Conservation (phyloP, 2,329 filamentous ascomycete genomes). For the Diaporthe helianthi region DNA sequence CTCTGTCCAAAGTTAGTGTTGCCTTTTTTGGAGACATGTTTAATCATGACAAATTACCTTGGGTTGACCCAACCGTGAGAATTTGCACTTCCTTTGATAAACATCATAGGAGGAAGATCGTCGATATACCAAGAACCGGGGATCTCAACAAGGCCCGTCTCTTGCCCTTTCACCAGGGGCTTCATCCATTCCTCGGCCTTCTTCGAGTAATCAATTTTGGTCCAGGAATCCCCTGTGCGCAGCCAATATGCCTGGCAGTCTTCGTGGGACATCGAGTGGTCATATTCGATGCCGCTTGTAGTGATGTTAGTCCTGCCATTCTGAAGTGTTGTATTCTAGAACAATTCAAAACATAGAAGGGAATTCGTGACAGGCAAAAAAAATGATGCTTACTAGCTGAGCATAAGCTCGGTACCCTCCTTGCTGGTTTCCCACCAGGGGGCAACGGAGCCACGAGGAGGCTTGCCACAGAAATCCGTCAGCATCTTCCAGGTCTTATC, state of each 20-base stretch:
- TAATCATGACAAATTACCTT: slow-evolving; percentile 44
- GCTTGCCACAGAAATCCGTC: slow-evolving; percentile 75
- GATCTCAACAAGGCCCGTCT: slow-evolving; percentile 72
- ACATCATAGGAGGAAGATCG: slow-evolving; percentile 74
- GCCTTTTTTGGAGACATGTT: slow-evolving; percentile 29
- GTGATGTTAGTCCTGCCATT: no score
- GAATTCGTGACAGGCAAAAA: no score
- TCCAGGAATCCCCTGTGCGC: slow-evolving; percentile 69
- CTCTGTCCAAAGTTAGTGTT: slow-evolving; percentile 48
- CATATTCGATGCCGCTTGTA: slow-evolving; percentile 74
- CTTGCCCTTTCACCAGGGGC: slow-evolving; percentile 63
- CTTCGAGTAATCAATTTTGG: slow-evolving; percentile 71
- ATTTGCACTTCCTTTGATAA: slow-evolving; percentile 69
- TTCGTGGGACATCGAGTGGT: slow-evolving; percentile 71
- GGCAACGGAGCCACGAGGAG: slow-evolving; percentile 74
- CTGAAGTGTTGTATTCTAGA: no score
- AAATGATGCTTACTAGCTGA: no score
- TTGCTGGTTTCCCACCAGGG: slow-evolving; percentile 77
- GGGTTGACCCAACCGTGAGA: slow-evolving; percentile 68
- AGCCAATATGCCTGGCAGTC: slow-evolving; percentile 71
- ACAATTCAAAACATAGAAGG: no score
- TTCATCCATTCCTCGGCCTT: slow-evolving; percentile 72
- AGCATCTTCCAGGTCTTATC: slow-evolving; percentile 77
- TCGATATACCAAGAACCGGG: slow-evolving; percentile 71
- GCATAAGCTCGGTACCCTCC: slow-evolving; percentile 70